phyloP scores from a whole-genome alignment of 2,329 filamentous ascomycete species.

The Aspergillus cejpii region DNA sequence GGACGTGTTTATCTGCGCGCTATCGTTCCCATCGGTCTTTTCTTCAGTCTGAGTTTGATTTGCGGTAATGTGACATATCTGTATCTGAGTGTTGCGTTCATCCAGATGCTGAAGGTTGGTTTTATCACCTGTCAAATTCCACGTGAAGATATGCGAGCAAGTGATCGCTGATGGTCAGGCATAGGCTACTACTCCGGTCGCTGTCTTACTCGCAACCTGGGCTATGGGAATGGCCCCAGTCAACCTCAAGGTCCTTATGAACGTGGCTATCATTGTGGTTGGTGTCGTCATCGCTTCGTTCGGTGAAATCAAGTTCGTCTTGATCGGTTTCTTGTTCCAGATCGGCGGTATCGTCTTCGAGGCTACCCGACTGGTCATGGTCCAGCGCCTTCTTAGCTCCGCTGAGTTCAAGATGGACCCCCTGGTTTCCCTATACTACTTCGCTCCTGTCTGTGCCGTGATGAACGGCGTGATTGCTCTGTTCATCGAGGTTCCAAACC shows the following conservation, averaged over 20 bases:
- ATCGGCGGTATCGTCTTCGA: slow-evolving; percentile 71
- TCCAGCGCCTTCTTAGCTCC: slow-evolving; percentile 70
- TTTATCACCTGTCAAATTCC: slow-evolving; percentile 28
- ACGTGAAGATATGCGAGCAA: not conserved
- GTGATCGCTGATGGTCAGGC: slow-evolving; percentile 7
- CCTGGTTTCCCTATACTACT: slow-evolving; percentile 83
- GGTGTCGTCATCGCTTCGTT: slow-evolving; percentile 92
- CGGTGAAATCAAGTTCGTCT: slow-evolving; percentile 85
- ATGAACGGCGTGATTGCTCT: slow-evolving; percentile 70
- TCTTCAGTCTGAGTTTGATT: slow-evolving; percentile 93
- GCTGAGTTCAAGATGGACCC: slow-evolving; percentile 84
- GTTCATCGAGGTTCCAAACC: slow-evolving; percentile 59
- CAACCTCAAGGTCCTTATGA: slow-evolving; percentile 79
- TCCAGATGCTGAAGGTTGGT: slow-evolving; percentile 92
- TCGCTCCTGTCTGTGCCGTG: slow-evolving; percentile 72
- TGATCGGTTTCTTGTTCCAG: slow-evolving; percentile 61
- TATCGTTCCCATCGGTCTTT: slow-evolving; percentile 88
- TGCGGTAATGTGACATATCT: slow-evolving; percentile 93
- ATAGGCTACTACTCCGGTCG: slow-evolving; percentile 87
- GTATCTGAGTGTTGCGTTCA: slow-evolving; percentile 89
- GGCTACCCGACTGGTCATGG: slow-evolving; percentile 75
- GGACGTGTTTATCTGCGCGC: slow-evolving; percentile 85
- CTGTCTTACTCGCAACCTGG: slow-evolving; percentile 86
- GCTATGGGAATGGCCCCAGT: slow-evolving; percentile 74
- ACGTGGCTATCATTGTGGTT: slow-evolving; percentile 89